phyloP scores from a whole-genome alignment of 2,329 filamentous ascomycete species.

The Pseudopyricularia cyperi region DNA sequence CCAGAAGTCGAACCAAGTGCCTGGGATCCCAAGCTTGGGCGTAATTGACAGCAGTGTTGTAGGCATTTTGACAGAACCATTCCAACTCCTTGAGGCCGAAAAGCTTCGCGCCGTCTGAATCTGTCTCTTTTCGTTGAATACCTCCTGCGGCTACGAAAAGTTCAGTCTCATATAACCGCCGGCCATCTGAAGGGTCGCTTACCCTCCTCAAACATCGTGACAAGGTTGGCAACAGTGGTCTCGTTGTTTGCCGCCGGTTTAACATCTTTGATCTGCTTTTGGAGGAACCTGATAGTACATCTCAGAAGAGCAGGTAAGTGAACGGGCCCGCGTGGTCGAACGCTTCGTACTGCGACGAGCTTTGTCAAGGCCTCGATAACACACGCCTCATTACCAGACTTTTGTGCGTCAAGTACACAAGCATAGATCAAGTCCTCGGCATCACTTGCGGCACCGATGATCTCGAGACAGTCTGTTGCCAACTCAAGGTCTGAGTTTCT shows the following conservation, averaged over 20 bases:
- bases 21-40: slow-evolving; percentile 38
- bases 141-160: slow-evolving; percentile 23
- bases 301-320: slow-evolving; percentile 53
- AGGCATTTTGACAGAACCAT: slow-evolving; percentile 75
- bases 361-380: slow-evolving; percentile 45
- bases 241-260: slow-evolving; percentile 7
- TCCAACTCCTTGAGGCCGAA: slow-evolving; percentile 58
- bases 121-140: slow-evolving; percentile 22
- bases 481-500: slow-evolving; percentile 40
- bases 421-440: slow-evolving; percentile 60
- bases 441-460: slow-evolving; percentile 38
- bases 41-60: slow-evolving; percentile 60
- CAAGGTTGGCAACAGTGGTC: slow-evolving; percentile 33
- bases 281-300: slow-evolving; percentile 39
- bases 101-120: slow-evolving; percentile 26
- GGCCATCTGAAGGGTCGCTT: slow-evolving; percentile 5
- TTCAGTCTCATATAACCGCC: background rate
- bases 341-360: slow-evolving; percentile 43
- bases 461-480: slow-evolving; percentile 51
- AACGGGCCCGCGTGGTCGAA: slow-evolving; percentile 29
- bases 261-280: slow-evolving; percentile 24
- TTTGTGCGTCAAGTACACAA: slow-evolving; percentile 66
- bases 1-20: slow-evolving; percentile 42
- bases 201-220: slow-evolving; percentile 34
- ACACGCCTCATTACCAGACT: slow-evolving; percentile 46